phyloP scores from a whole-genome alignment of 2,329 filamentous ascomycete genomes.

The Trichoderma sp. region DNA sequence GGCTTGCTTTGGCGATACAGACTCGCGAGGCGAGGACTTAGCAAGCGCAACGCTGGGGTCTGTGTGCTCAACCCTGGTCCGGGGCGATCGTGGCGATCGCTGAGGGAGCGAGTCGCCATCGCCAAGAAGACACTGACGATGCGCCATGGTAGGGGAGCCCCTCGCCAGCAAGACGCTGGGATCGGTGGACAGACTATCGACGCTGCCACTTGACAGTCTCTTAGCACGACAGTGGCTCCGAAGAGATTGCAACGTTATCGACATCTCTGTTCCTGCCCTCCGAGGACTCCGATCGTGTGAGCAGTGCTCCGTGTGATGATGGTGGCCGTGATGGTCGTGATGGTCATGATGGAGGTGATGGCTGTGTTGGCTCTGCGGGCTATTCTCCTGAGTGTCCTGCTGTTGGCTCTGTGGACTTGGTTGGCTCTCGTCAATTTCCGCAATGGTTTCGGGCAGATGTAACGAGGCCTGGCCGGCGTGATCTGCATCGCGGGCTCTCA shows the following conservation, averaged over 20 bases:
- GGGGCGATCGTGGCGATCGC: slow-evolving; percentile 33
- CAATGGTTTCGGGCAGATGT: neutral
- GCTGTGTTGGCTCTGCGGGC: slow-evolving; percentile 1
- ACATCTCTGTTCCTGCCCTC: slow-evolving; percentile 32
- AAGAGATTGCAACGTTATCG: slow-evolving; percentile 38
- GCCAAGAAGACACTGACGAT: slow-evolving; percentile 26
- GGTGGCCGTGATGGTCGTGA: neutral
- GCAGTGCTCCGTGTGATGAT: neutral
- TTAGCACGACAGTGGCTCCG: slow-evolving; percentile 37
- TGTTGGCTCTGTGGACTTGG: slow-evolving; percentile 24
- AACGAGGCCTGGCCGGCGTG: neutral
- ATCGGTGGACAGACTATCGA: slow-evolving; percentile 34
- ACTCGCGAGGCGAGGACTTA: slow-evolving; percentile 24
- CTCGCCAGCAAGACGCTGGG: slow-evolving; percentile 39
- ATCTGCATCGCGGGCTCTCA: neutral
- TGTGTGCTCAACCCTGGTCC: slow-evolving; percentile 35
- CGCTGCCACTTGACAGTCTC: slow-evolving; percentile 33
- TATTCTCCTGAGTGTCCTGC: slow-evolving; percentile 1
- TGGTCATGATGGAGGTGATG: neutral
- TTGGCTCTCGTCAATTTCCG: neutral
- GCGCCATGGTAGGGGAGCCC: slow-evolving; percentile 28
- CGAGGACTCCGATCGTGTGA: slow-evolving; percentile 11
- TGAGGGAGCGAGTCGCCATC: slow-evolving; percentile 27
- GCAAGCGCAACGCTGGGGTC: slow-evolving; percentile 37
- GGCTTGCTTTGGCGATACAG: slow-evolving; percentile 29